Evolutionary conservation across 257 asterid species (phyloP), one percentile per base, ranked within the genome.

Genomic region (Misopates orontium): DNA sequence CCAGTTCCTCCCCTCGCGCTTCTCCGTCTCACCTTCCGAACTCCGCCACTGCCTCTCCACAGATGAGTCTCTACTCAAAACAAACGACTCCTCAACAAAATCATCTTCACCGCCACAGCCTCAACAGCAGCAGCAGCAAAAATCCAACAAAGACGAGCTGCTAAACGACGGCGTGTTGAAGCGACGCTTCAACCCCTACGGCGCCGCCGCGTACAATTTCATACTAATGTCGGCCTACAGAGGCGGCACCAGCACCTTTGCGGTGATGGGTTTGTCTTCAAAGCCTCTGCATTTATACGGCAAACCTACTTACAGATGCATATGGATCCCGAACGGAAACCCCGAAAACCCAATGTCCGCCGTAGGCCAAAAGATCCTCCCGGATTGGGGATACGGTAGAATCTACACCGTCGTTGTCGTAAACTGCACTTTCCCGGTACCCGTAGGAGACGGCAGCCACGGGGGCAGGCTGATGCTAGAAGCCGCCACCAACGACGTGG

Each of bases 381-480:
- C 86, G 8, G 89, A 79, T 51, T 89, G 97, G 97, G 97, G 97
- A 5, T 89, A 85, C 78, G 97, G 97, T 61, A 85, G 89, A 45
- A 82, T 89, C 32, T 89, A 89, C 78, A 89, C 97, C 5, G 95
- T 85, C 15, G 81, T 89, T 11, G 95, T 89, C 16, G 76, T 89
- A 2, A 87, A 89, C 55, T 89, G 97, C 70, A 85, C 97, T 1
- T 90, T 87, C 67, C 75, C 83, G 0, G 7, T 31, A 1, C 69
- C 76, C 14, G 71, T 77, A 3, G 77, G 74, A 36, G 78, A 56
- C 3, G 76, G 48, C 4, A 56, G 71, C 18, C 8, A 5, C 3
- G 95, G 89, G 3, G 96, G 97, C 7, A 69, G 73, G 66, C 80
- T 90, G 3, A 62, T 87, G 18, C 56, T 90, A 64, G 78, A 68